Evolutionary conservation across 1,284 basidiomycete species (phyloP).

Genomic region (Ustilago hordei): DNA sequence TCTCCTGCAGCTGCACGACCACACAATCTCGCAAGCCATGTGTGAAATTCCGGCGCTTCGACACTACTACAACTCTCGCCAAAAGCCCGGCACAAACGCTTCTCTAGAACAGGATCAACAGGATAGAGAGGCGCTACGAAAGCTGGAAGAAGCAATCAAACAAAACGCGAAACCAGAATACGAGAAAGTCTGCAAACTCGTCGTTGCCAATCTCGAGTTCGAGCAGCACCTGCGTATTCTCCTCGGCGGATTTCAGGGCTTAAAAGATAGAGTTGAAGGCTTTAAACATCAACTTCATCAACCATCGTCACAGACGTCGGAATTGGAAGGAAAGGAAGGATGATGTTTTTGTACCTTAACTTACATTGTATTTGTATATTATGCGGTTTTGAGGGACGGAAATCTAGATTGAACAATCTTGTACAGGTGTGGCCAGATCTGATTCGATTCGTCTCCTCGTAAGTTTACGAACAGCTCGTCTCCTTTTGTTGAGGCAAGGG

Average conservation of each 20-base stretch:
- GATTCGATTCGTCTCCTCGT: conserved; percentile 85
- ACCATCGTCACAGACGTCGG: neutral
- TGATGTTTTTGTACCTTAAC: neutral
- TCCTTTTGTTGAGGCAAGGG: neutral
- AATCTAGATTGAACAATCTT: conserved; percentile 71
- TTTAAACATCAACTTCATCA: conserved; percentile 15
- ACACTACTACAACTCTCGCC: conserved; percentile 40
- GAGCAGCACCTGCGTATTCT: conserved; percentile 30
- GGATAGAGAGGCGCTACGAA: too few relatives aligned
- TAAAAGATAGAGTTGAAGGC: conserved; percentile 42
- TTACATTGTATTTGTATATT: neutral
- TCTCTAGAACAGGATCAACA: neutral
- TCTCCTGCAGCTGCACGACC: conserved; percentile 31
- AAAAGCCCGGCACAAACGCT: neutral
- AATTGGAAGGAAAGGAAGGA: conserved; percentile 1
- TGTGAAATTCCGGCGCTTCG: conserved; percentile 38
- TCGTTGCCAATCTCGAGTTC: conserved; percentile 43
- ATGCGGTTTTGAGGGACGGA: conserved; percentile 17
- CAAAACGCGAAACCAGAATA: conserved; percentile 36
- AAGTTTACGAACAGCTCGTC: conserved; percentile 77
- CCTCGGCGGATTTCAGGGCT: conserved; percentile 26
- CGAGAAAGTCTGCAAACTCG: conserved; percentile 33
- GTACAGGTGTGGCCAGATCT: conserved; percentile 89
- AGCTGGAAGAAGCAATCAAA: conserved; percentile 17
- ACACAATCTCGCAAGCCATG: conserved; percentile 33